These are phyloP conservation scores for Candida sanyaensis DNA, from an alignment of 1,139 yeast genomes.

Conservation along the genomic window DNA sequence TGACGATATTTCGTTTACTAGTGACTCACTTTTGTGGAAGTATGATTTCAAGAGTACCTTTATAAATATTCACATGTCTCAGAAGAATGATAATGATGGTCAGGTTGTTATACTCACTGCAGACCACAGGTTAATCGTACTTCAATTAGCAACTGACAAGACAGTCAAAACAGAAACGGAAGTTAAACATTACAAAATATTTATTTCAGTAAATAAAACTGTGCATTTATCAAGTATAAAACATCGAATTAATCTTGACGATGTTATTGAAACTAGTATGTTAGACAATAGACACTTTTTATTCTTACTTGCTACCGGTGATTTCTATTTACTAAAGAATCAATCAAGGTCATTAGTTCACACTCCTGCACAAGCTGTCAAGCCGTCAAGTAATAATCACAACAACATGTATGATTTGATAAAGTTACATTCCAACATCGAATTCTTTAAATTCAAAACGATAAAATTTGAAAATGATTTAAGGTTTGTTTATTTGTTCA, in stretches of 20 bases:
- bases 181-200: conserved; percentile 26
- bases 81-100: conserved; percentile 11
- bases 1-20: conserved; percentile 34
- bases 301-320: conserved; percentile 39
- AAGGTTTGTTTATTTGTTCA: conserved; percentile 28
- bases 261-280: conserved; percentile 28
- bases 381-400: conserved; percentile 10
- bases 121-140: conserved; percentile 32
- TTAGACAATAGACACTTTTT: conserved; percentile 35
- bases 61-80: conserved; percentile 19
- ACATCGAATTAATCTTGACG: conserved; percentile 25
- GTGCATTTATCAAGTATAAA: conserved; percentile 38
- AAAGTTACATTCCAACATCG: conserved; percentile 32
- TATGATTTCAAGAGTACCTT: conserved; percentile 35
- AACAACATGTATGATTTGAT: conserved; percentile 42
- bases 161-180: conserved; percentile 9
- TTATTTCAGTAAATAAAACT: conserved; percentile 35
- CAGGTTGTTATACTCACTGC: conserved; percentile 32
- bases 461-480: conserved; percentile 19
- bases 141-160: conserved; percentile 24
- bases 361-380: conserved; percentile 10
- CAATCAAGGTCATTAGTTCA: conserved; percentile 17
- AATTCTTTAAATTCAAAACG: conserved; percentile 30
- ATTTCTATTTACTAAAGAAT: conserved; percentile 38
- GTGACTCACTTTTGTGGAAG: conserved; percentile 44